phyloP scores from a whole-genome alignment of 331 rosid genomes.

The Acacia pycnantha region DNA sequence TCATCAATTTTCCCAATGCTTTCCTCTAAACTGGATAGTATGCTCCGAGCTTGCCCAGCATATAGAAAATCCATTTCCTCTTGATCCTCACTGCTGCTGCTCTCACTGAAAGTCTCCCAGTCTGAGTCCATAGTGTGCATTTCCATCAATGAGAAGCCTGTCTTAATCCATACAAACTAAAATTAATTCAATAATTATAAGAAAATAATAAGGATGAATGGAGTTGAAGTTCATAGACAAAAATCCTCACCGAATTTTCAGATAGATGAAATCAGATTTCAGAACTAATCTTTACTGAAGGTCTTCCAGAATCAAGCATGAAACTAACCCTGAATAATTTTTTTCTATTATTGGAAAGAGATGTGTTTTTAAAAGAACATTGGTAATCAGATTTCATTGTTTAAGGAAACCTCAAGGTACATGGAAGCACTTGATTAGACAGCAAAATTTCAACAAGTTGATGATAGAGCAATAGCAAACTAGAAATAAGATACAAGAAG shows the following conservation, averaged over 20 bases:
- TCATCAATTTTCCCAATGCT: conserved; percentile 91
- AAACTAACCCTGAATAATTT: not conserved
- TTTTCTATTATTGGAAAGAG: not conserved
- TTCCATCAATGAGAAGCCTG: conserved; percentile 70
- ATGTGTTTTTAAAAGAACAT: not conserved
- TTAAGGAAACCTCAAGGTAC: conserved; percentile 18
- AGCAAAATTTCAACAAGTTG: conserved; percentile 18
- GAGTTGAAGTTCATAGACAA: conserved; percentile 14
- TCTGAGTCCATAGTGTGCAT: conserved; percentile 60
- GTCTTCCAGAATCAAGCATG: conserved; percentile 21
- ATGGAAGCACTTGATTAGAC: conserved; percentile 4
- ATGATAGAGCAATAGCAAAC: conserved; percentile 23
- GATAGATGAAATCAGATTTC: conserved; percentile 24
- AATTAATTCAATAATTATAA: conserved; percentile 17
- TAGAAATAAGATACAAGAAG: conserved; percentile 25
- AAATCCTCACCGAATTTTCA: conserved; percentile 25
- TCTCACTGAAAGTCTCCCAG: conserved; percentile 82
- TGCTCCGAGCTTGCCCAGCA: conserved; percentile 81
- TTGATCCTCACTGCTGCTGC: conserved; percentile 76
- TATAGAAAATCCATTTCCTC: conserved; percentile 62
- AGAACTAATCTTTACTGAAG: conserved; percentile 27
- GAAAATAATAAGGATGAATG: conserved; percentile 26
- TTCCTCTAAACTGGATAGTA: conserved; percentile 87
- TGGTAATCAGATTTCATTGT: conserved; percentile 7
- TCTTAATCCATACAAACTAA: conserved; percentile 24